A percentile compares a stretch with the other conserved stretches of the same genome.
These are phyloP conservation scores for Acer negundo DNA, from an alignment of 345 rosid species.

Conservation along the genomic window DNA sequence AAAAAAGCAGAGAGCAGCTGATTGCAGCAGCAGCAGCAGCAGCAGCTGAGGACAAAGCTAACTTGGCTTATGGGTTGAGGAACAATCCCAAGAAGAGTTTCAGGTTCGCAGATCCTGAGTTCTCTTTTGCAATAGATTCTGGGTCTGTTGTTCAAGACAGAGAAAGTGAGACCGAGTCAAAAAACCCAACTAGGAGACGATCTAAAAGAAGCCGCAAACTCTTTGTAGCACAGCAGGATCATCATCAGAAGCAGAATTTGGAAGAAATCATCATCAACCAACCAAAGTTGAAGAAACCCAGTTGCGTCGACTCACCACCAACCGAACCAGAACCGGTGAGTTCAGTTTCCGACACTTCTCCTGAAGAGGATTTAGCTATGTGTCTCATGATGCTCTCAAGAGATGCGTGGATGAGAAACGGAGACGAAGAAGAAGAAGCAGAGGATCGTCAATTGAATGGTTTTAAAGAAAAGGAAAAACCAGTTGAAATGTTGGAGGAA, in stretches of 20 bases:
- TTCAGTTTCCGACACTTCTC: slow-evolving; percentile 68
- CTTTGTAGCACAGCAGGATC: slow-evolving; percentile 19
- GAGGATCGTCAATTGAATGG: slow-evolving; percentile 11
- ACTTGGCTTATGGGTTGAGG: slow-evolving; percentile 47
- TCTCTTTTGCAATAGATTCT: slow-evolving; percentile 44
- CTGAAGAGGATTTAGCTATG: slow-evolving; percentile 83
- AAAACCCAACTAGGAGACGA: slow-evolving; percentile 60
- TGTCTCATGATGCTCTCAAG: slow-evolving; percentile 96
- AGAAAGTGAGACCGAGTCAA: slow-evolving; percentile 82
- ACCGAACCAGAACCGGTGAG: slow-evolving; percentile 79
- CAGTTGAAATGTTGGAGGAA: slow-evolving; percentile 25
- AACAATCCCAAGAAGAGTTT: slow-evolving; percentile 75
- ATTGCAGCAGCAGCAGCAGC: too few species aligned
- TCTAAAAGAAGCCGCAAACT: slow-evolving; percentile 42
- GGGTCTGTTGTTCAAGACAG: slow-evolving; percentile 54
- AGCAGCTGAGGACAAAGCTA: slow-evolving; percentile 37
- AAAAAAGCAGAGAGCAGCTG: slow-evolving; percentile 17
- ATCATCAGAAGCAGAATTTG: slow-evolving; percentile 18
- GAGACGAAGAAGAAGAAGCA: slow-evolving; percentile 18
- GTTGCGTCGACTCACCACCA: slow-evolving; percentile 26
- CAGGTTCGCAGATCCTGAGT: slow-evolving; percentile 73
- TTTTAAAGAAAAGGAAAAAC: slow-evolving; percentile 21
- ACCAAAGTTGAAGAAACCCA: slow-evolving; percentile 25
- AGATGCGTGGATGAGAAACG: slow-evolving; percentile 59
- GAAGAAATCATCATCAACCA: slow-evolving; percentile 16